Evolutionary conservation across 2,329 filamentous ascomycete genomes (phyloP).

Genomic region (Verticillium zaregamsianum): DNA sequence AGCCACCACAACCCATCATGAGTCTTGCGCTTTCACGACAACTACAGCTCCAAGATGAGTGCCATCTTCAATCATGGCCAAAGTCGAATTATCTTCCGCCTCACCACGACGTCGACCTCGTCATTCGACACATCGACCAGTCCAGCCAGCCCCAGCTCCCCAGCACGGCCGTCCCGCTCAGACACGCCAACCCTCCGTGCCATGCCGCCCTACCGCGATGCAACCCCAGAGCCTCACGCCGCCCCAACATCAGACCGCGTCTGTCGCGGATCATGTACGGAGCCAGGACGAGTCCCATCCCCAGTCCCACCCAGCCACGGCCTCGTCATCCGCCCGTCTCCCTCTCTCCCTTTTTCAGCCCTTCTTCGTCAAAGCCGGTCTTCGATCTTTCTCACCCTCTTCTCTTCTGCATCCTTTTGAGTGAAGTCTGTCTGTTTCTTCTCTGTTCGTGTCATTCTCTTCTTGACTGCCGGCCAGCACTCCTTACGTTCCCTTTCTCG

Average conservation of each 20-base stretch:
- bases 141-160: not conserved
- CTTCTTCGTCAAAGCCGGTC: not conserved
- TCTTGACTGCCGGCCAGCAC: constrained; percentile 2
- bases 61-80: not conserved
- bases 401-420: constrained; percentile 1
- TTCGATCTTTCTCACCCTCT: constrained; percentile 4
- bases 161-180: not conserved
- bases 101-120: not conserved
- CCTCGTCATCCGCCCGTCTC: not conserved
- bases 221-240: not conserved
- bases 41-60: not conserved
- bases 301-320: not conserved
- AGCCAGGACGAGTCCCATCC: not conserved
- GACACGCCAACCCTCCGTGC: not conserved
- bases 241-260: not conserved
- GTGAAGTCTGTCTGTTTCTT: constrained; percentile 6
- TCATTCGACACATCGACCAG: not conserved
- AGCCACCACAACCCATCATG: not conserved
- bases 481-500: not conserved
- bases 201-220: not conserved
- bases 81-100: too few relatives aligned
- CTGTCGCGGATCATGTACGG: constrained; percentile 1
- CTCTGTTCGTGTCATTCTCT: constrained; percentile 8
- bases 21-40: not conserved
- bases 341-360: constrained; percentile 1